These are phyloP conservation scores for Phytophthora tubulina DNA, from an alignment of 352 stramenopile genomes.

Conservation along the genomic window DNA sequence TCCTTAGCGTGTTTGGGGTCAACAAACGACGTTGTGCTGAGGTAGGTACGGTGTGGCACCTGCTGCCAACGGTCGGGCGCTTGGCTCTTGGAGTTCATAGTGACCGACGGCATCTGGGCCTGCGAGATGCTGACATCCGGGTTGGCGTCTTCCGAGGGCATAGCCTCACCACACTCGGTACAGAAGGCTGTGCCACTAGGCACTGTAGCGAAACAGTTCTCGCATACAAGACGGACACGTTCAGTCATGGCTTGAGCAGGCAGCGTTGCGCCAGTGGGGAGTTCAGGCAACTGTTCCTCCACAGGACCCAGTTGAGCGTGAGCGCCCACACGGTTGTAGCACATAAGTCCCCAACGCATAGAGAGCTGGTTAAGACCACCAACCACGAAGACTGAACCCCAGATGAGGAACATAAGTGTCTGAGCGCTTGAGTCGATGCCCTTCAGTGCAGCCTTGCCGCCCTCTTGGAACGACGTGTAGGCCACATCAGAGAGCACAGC, in stretches of 20 bases:
- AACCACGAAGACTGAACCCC: slow-evolving; percentile 67
- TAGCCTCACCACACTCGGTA: slow-evolving; percentile 90
- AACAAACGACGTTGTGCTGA: slow-evolving; percentile 90
- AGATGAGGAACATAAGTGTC: slow-evolving; percentile 85
- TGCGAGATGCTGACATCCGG: slow-evolving; percentile 89
- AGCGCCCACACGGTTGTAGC: slow-evolving; percentile 89
- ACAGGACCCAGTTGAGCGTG: slow-evolving; percentile 76
- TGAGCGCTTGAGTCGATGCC: slow-evolving; percentile 66
- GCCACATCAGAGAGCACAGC: slow-evolving; percentile 71
- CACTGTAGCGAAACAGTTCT: slow-evolving; percentile 91
- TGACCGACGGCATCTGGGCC: slow-evolving; percentile 86
- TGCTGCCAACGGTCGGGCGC: slow-evolving; percentile 87
- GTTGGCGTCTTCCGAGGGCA: slow-evolving; percentile 77
- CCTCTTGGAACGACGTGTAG: slow-evolving; percentile 74
- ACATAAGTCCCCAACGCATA: slow-evolving; percentile 90
- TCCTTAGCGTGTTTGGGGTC: slow-evolving; percentile 88
- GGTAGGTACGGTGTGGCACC: slow-evolving; percentile 83
- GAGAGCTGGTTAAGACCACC: slow-evolving; percentile 81
- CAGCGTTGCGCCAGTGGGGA: slow-evolving; percentile 77
- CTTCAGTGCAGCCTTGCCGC: slow-evolving; percentile 56
- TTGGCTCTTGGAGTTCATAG: slow-evolving; percentile 83
- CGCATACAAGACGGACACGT: slow-evolving; percentile 85
- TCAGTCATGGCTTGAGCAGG: slow-evolving; percentile 61
- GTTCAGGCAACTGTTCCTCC: slow-evolving; percentile 73
- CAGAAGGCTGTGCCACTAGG: slow-evolving; percentile 87